Evolutionary conservation across 768 basidiomycete species (phyloP), one percentile per base, ranked within the genome.

Genomic region (Mycena kentingensis): DNA sequence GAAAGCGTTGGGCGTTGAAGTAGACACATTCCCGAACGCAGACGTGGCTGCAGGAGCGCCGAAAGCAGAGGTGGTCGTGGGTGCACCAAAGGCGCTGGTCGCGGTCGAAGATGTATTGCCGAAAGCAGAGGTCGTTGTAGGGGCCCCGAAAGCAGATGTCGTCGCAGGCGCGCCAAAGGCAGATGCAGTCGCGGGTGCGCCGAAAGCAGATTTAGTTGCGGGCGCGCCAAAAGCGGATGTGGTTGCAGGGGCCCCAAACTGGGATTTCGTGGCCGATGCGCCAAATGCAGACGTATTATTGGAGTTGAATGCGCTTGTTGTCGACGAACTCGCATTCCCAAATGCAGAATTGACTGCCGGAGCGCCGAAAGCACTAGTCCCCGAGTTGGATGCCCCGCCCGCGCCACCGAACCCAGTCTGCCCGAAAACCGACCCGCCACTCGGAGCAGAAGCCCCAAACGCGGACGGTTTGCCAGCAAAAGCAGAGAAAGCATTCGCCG

Each of bases 341-440:
- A 81, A 80, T 1, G 72, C 65, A 18, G 79, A 70, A 12, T 65
- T 49, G 24, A 70, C 59, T 41, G 70, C 55, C 21, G 58, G 26
- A 12, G 37, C 51, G 19, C 46, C 46, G 22, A 46, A 46, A 4
- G 46, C 35, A 37, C 10, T 7, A 10, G 15, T 22, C 19, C 21
- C 15, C n/a, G n/a, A n/a, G n/a, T n/a, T n/a, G 37, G 13, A 49
- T 11, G 34, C 43, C 4, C 41, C 49, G 3, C 46, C 52, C n/a
- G 44, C 46, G 37, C 10, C 25, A 11, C 47, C 54, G 27, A 55
- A 55, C 2, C 42, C 43, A 26, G 54, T 25, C 25, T 42, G 41
- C 11, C 41, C 41, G 24, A 42, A 42, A 22, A 68, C 68, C 12
- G 70, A 65, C 0, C 63, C 58, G 12, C 58, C 47, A 15, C 19